These are phyloP conservation scores for Iris pallida DNA, from an alignment of 116 monocot species.

Conservation along the genomic window DNA sequence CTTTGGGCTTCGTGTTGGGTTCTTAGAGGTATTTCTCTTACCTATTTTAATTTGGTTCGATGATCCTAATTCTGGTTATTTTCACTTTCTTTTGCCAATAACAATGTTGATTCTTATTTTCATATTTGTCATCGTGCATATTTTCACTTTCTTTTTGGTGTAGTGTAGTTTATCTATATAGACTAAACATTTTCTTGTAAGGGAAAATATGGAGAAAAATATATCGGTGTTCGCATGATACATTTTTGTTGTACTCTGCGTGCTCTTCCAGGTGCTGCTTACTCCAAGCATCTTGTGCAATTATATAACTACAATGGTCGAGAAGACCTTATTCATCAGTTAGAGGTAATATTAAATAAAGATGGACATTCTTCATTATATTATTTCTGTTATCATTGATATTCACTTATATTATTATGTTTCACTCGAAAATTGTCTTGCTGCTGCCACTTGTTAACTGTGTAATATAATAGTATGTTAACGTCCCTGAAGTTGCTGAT, in stretches of 20 bases:
- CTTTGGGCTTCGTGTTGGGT: too few relatives aligned
- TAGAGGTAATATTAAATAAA: constrained; percentile 41
- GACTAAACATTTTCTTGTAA: neutral
- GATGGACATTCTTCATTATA: too few relatives aligned
- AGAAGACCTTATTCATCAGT: constrained; percentile 57
- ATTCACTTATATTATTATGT: neutral
- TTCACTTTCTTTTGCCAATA: neutral
- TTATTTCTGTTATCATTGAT: too few relatives aligned
- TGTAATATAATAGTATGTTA: constrained; percentile 3
- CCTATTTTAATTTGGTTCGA: too few relatives aligned
- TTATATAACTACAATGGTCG: constrained; percentile 57
- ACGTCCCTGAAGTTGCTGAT: neutral
- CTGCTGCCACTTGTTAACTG: neutral
- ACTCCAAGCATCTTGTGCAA: constrained; percentile 77
- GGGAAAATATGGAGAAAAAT: neutral
- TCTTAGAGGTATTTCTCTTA: too few relatives aligned
- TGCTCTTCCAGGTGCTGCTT: constrained; percentile 66
- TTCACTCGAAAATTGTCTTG: constrained; percentile 2
- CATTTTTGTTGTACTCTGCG: neutral
- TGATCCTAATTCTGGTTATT: too few relatives aligned
- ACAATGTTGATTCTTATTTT: constrained; percentile 47
- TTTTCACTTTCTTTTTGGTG: too few relatives aligned
- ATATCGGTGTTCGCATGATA: neutral
- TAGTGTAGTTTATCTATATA: neutral
- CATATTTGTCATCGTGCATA: constrained; percentile 75